phyloP scores from a whole-genome alignment of 192 early-diverging fungal species.

The Coemansia sp. region DNA sequence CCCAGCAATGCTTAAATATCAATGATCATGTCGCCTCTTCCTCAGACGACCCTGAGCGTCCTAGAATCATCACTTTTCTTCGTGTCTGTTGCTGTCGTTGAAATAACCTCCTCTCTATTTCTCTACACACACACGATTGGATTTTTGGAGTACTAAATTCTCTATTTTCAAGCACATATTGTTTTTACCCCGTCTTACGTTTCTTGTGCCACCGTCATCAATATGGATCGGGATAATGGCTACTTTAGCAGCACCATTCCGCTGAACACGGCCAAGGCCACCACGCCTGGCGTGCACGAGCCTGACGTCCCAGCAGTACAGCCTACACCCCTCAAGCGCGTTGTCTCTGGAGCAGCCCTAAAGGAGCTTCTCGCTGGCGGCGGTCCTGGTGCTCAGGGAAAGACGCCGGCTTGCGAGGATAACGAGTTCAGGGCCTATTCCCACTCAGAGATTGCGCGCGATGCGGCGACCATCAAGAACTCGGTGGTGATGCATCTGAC shows the following conservation, averaged over 20 bases:
- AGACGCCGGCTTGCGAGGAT: slow-evolving; percentile 45
- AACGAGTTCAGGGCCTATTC: slow-evolving; percentile 51
- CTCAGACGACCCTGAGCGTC: background rate
- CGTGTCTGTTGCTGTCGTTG: background rate
- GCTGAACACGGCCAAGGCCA: slow-evolving; percentile 52
- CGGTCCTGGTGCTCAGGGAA: slow-evolving; percentile 38
- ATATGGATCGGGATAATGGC: slow-evolving; percentile 32
- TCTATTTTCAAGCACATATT: background rate
- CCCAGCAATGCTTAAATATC: background rate
- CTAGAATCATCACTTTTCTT: background rate
- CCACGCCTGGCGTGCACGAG: slow-evolving; percentile 42
- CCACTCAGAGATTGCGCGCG: slow-evolving; percentile 57
- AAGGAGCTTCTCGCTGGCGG: slow-evolving; percentile 53
- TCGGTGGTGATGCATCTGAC: slow-evolving; percentile 88
- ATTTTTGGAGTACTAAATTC: background rate
- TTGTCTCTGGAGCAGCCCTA: slow-evolving; percentile 52
- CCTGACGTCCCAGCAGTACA: slow-evolving; percentile 34
- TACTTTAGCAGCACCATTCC: slow-evolving; percentile 55
- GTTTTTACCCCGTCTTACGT: background rate
- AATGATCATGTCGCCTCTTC: background rate
- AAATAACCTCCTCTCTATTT: background rate
- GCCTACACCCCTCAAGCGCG: slow-evolving; percentile 53
- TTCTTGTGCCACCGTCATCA: background rate
- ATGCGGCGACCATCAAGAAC: slow-evolving; percentile 71
- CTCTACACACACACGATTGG: background rate